Evolutionary conservation across 306 rosid species (phyloP).

Genomic region (Cucumis melo): DNA sequence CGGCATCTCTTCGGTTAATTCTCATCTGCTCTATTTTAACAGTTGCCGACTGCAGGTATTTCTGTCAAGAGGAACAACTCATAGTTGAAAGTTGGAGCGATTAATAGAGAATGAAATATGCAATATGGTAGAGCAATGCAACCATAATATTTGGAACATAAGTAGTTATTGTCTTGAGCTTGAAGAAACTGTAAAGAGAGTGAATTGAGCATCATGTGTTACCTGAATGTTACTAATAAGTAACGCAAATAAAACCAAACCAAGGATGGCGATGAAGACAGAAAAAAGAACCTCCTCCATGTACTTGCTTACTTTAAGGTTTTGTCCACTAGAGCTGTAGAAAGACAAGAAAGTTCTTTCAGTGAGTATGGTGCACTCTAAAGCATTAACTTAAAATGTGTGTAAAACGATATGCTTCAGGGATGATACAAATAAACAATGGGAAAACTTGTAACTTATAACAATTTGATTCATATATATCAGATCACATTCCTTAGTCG

Average conservation of each 20-base stretch:
- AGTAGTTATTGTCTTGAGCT: neutral
- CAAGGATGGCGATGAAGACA: constrained; percentile 41
- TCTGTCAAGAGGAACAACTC: constrained; percentile 23
- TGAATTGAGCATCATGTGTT: neutral
- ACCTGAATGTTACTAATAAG: constrained; percentile 98
- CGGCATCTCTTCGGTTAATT: constrained; percentile 57
- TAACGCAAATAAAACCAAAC: constrained; percentile 60
- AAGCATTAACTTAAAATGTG: neutral
- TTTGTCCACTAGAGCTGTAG: constrained; percentile 72
- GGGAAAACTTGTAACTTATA: neutral
- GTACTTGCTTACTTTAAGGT: constrained; percentile 52
- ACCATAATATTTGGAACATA: neutral
- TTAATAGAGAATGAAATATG: neutral
- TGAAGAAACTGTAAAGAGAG: neutral
- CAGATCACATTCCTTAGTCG: neutral
- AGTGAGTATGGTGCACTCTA: neutral
- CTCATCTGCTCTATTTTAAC: constrained; percentile 85
- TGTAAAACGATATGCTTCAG: neutral
- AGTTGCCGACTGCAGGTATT: constrained; percentile 69
- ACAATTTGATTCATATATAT: neutral
- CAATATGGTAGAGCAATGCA: neutral
- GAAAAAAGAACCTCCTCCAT: constrained; percentile 53
- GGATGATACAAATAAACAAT: neutral
- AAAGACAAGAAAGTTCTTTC: neutral
- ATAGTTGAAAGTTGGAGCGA: neutral